Base-by-base conservation (phyloP, 1,284 basidiomycete species). In the Marasmius fiardii region DNA sequence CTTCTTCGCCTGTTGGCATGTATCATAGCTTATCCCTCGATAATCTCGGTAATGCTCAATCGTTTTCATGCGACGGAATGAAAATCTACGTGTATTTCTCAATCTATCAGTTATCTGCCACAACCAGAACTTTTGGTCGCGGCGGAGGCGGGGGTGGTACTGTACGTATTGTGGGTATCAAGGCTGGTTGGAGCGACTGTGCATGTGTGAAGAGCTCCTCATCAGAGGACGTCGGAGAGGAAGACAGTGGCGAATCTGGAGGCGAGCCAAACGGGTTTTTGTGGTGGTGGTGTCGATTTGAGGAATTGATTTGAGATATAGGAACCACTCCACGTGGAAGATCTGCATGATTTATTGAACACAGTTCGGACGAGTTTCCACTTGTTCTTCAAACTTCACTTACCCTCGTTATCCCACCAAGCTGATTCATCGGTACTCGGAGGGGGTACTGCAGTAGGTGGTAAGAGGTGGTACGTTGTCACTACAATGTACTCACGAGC, bases 371-470 rank as follows among this genome's bases (percentile, higher is more conserved):
- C 50, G 48, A 34, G 52, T 34, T 41, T 52, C 44, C n/a, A 26
- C 52, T 56, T 44, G 51, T 24, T 54, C 11, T 21, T 53, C 24
- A 10, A 57, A 20, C 31, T 28, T 21, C 35, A 61, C 76, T 58
- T 64, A 88, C 90, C 85, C 65, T 80, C 77, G 45, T 70, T 74
- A 60, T 88, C 78, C 92, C 92, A 93, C 91, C 91, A 93, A 4
- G 80, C 79, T 10, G 71, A 65, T 35, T 86, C 80, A 53, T 91
- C 88, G 5, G 87, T 82, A 63, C 90, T 93, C 0, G 91, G 92
- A 3, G 82, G 84, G 10, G 92, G 91, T 18, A 92, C 87, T 90
- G 61, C 18, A 39, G 41, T 34, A n/a, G 21, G 43, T 18, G 34
- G 45, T 41, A 39, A 49, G 33, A 35, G 43, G 56, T 24, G 55